Base-by-base conservation (phyloP, 768 basidiomycete species). In the Tremella fuciformis region DNA sequence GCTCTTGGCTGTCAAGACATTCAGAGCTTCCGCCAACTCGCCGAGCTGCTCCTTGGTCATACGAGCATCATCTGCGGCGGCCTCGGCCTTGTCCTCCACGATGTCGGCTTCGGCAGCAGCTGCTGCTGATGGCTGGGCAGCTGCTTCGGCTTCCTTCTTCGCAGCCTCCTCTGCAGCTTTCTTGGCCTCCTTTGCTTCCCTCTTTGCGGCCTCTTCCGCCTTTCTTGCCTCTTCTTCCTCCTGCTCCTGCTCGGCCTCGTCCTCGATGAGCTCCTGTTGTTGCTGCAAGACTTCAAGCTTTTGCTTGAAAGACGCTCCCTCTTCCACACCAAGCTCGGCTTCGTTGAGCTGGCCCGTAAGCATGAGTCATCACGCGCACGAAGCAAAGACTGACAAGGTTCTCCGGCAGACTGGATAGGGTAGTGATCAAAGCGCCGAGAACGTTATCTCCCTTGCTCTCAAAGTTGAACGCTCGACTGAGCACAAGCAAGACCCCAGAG, bases 191-290 rank as follows among this genome's bases (percentile, higher is more conserved):
- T 91, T 89, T 63, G 85, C 87, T 21, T 85, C 84, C 77, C 88
- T 90, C 67, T 86, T 85, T 74, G 85, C 86, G 46, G 86, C 87
- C 88, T 87, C 90, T 88, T 73, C 88, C 85, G 75, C 91, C 88
- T 79, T 92, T 88, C 75, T 57, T 1, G 78, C 78, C 53, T 74
- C 72, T 57, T 74, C 66, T 60, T 77, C 78, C 58, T 77, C 78
- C 78, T 93, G 87, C 63, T 99, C 96, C 77, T 99, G 96, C 75
- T 97, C 96, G 64, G 92, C 85, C 78, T 99, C 96, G 76, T 99
- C 96, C 74, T 99, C 93, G 74, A 99, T 99, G 61, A 99, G 89
- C 76, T 99, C 96, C 75, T 99, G 90, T 77, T 99, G 96, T 69
- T 99, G 90, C 69, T 96, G 91, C 74, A 99, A 80, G 22, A 99